phyloP scores from a whole-genome alignment of 2,329 filamentous ascomycete species.

The Emmonsiellopsis sp. region DNA sequence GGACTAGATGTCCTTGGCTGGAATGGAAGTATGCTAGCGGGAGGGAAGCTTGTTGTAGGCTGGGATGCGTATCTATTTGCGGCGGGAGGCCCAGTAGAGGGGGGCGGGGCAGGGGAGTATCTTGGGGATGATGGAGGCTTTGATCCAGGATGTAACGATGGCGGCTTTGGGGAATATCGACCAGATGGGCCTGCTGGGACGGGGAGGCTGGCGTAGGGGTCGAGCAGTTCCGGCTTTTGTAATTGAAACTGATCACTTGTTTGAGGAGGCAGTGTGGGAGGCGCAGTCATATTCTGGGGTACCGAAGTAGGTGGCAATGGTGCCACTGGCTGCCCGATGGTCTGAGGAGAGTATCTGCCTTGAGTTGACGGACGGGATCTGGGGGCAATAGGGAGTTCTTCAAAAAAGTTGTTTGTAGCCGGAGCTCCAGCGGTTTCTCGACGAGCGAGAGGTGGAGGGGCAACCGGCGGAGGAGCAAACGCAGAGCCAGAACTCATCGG shows the following conservation, averaged over 20 bases:
- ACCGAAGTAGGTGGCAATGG: slow-evolving; percentile 21
- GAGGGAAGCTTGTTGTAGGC: slow-evolving; percentile 20
- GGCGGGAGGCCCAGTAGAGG: slow-evolving; percentile 18
- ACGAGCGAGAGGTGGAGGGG: slow-evolving; percentile 12
- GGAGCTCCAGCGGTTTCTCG: slow-evolving; percentile 5
- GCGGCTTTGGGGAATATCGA: slow-evolving; percentile 36
- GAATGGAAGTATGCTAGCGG: slow-evolving; percentile 39
- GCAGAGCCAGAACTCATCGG: slow-evolving; percentile 9
- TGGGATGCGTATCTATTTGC: slow-evolving; percentile 34
- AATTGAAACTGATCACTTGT: slow-evolving; percentile 22
- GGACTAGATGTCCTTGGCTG: slow-evolving; percentile 58
- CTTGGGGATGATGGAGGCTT: slow-evolving; percentile 31
- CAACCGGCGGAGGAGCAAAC: not conserved
- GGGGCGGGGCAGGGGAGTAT: slow-evolving; percentile 39
- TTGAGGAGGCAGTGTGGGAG: slow-evolving; percentile 16
- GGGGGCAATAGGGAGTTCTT: slow-evolving; percentile 59
- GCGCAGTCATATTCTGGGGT: slow-evolving; percentile 10
- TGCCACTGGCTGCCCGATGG: slow-evolving; percentile 14
- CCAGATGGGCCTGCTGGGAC: slow-evolving; percentile 16
- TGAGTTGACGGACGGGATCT: slow-evolving; percentile 50
- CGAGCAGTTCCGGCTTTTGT: slow-evolving; percentile 22
- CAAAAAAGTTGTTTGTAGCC: slow-evolving; percentile 56
- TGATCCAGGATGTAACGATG: slow-evolving; percentile 20
- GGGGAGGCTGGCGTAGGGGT: slow-evolving; percentile 23
- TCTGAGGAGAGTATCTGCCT: slow-evolving; percentile 31